phyloP scores from a whole-genome alignment of 768 basidiomycete genomes.

The Sporobolomyces pararoseus region DNA sequence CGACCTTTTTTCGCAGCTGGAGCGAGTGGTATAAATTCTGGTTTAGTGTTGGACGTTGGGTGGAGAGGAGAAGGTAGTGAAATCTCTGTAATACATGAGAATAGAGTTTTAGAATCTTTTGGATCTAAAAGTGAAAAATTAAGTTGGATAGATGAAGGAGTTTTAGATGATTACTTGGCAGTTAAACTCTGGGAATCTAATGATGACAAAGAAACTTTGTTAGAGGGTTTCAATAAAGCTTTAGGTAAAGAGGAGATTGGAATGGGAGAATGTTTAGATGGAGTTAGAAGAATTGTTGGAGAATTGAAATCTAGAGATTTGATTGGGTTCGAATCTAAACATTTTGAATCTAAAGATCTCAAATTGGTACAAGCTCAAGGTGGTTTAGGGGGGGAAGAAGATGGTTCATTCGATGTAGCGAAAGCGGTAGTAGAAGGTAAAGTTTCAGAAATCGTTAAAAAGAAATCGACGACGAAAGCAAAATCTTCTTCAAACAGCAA shows the following conservation, averaged over 20 bases:
- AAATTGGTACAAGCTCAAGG: background rate
- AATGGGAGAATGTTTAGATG: slow-evolving; percentile 64
- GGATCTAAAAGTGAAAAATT: slow-evolving; percentile 60
- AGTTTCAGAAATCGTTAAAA: slow-evolving; percentile 75
- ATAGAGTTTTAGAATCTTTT: slow-evolving; percentile 58
- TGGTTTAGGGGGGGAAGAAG: slow-evolving; percentile 63
- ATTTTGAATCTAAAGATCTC: slow-evolving; percentile 48
- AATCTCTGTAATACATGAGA: slow-evolving; percentile 72
- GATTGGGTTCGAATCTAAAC: slow-evolving; percentile 46
- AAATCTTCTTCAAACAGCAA: slow-evolving; percentile 52
- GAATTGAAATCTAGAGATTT: slow-evolving; percentile 39
- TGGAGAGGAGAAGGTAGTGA: slow-evolving; percentile 62
- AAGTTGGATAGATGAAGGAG: slow-evolving; percentile 60
- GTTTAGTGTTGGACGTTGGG: slow-evolving; percentile 78
- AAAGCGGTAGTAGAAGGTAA: slow-evolving; percentile 86
- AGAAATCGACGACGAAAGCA: slow-evolving; percentile 33
- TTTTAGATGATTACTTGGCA: slow-evolving; percentile 73
- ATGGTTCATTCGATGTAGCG: slow-evolving; percentile 83
- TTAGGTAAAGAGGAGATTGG: slow-evolving; percentile 61
- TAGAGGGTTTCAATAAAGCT: slow-evolving; percentile 58
- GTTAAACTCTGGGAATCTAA: slow-evolving; percentile 54
- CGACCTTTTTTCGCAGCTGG: slow-evolving; percentile 81
- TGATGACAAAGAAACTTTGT: slow-evolving; percentile 49
- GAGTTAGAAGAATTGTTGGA: slow-evolving; percentile 47
- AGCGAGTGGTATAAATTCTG: slow-evolving; percentile 65